Conservation (phyloP, 768 basidiomycete genomes). For the Auricularia heimuer region DNA sequence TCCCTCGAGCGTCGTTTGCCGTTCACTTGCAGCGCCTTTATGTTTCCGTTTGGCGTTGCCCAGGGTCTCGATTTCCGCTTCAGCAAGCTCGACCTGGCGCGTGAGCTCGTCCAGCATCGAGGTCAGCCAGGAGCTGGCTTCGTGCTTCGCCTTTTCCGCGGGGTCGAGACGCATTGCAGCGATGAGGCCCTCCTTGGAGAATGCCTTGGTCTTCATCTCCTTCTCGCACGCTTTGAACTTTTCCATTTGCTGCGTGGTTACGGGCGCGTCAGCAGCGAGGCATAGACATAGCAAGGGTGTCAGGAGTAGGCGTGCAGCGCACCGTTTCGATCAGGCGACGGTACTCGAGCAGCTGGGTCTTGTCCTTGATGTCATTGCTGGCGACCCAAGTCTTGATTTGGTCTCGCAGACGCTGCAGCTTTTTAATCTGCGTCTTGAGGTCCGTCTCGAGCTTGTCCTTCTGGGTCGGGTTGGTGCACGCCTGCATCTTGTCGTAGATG, state of each 20-base stretch:
- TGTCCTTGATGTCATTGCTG: slow-evolving; percentile 98
- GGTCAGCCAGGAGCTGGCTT: slow-evolving; percentile 71
- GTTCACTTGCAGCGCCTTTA: slow-evolving; percentile 60
- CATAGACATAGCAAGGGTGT: neutral
- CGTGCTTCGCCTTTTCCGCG: slow-evolving; percentile 92
- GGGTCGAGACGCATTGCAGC: slow-evolving; percentile 93
- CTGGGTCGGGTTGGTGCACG: slow-evolving; percentile 91
- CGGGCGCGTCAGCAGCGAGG: slow-evolving; percentile 7
- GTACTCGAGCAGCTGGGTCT: slow-evolving; percentile 83
- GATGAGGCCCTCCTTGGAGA: slow-evolving; percentile 95
- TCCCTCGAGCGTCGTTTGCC: slow-evolving; percentile 74
- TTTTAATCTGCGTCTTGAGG: slow-evolving; percentile 98
- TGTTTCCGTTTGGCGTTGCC: slow-evolving; percentile 73
- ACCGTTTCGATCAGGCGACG: slow-evolving; percentile 96
- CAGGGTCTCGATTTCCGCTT: slow-evolving; percentile 87
- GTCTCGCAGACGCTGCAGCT: slow-evolving; percentile 72
- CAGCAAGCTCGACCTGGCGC: slow-evolving; percentile 86
- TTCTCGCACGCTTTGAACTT: slow-evolving; percentile 99
- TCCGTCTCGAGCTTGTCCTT: slow-evolving; percentile 97
- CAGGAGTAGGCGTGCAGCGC: slow-evolving; percentile 15
- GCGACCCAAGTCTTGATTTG: slow-evolving; percentile 95
- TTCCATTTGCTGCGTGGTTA: slow-evolving; percentile 89
- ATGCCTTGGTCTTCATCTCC: slow-evolving; percentile 99
- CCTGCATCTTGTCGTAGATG: slow-evolving; percentile 98
- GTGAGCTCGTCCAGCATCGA: slow-evolving; percentile 83